A percentile compares a stretch with the other conserved stretches of the same genome.
phyloP scores from a whole-genome alignment of 169 alveolate genomes.

The Plasmodium cynomolgi region DNA sequence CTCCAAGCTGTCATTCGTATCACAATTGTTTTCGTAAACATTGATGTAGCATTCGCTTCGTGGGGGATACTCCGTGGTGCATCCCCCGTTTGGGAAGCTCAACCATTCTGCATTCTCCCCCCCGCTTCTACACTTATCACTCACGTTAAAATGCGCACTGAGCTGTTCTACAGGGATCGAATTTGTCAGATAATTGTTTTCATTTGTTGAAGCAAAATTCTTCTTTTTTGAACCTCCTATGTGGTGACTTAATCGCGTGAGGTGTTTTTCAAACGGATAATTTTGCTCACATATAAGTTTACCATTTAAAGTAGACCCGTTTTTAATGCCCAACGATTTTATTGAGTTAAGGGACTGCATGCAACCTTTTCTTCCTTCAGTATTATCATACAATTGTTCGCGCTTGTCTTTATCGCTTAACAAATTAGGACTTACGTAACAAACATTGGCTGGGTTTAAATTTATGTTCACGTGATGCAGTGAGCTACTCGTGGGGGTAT shows the following conservation, averaged over 20 bases:
- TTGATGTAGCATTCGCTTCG: slow-evolving; percentile 5
- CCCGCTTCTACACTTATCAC: slow-evolving; percentile 3
- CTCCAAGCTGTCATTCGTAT: background rate
- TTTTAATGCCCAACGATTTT: slow-evolving; percentile 15
- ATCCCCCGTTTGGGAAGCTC: background rate
- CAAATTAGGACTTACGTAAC: slow-evolving; percentile 1
- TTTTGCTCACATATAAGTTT: background rate
- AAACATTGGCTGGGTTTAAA: background rate
- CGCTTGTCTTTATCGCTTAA: background rate
- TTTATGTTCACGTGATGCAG: background rate
- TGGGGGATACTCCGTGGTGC: background rate
- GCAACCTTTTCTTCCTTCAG: background rate
- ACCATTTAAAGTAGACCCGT: slow-evolving; percentile 2
- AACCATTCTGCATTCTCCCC: background rate
- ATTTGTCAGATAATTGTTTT: slow-evolving; percentile 8
- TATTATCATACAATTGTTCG: background rate
- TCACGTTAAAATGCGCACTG: background rate
- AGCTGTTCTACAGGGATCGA: background rate
- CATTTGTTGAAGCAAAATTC: background rate
- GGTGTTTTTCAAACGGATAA: background rate
- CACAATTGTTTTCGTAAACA: background rate
- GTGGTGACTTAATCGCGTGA: background rate
- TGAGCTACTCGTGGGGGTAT: background rate
- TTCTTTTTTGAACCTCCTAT: background rate
- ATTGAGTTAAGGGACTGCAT: background rate